phyloP scores from a whole-genome alignment of 495 filamentous ascomycete genomes.

The Cudoniella acicularis region DNA sequence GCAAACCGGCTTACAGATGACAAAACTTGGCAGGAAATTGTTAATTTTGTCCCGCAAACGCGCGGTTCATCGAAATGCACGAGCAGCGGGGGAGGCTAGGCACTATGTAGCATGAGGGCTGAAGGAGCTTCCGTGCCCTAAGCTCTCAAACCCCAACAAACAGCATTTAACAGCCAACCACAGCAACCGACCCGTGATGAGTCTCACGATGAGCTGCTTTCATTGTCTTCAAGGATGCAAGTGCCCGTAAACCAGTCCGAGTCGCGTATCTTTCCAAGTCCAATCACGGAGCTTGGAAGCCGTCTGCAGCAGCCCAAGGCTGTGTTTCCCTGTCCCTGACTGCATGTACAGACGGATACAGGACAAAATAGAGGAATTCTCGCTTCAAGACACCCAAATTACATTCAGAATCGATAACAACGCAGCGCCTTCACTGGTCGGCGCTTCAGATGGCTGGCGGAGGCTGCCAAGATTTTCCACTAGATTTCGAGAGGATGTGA shows the following conservation, averaged over 20 bases:
- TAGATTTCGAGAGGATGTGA: neutral
- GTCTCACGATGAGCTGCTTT: neutral
- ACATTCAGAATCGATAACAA: neutral
- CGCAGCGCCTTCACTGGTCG: neutral
- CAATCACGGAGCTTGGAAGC: constrained; percentile 11
- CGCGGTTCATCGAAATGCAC: too few species aligned
- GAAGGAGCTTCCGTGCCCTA: too few species aligned
- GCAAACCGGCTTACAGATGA: too few species aligned
- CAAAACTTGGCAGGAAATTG: too few species aligned
- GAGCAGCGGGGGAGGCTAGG: too few species aligned
- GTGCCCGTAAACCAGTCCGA: constrained; percentile 13
- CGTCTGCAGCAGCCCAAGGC: constrained; percentile 13
- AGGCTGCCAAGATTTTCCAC: neutral
- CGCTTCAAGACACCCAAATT: neutral
- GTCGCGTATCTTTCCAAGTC: constrained; percentile 13
- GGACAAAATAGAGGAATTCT: constrained; percentile 4
- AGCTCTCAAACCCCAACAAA: too few species aligned
- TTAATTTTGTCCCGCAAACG: too few species aligned
- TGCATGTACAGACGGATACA: constrained; percentile 8
- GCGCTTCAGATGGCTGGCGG: too few species aligned
- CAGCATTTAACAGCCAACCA: neutral
- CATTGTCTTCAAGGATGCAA: constrained; percentile 5
- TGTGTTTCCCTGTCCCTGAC: constrained; percentile 12
- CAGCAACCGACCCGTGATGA: neutral
- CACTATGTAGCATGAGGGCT: too few species aligned